These are phyloP conservation scores for Geosmithia flava DNA, from an alignment of 2,329 filamentous ascomycete genomes.

Conservation along the genomic window DNA sequence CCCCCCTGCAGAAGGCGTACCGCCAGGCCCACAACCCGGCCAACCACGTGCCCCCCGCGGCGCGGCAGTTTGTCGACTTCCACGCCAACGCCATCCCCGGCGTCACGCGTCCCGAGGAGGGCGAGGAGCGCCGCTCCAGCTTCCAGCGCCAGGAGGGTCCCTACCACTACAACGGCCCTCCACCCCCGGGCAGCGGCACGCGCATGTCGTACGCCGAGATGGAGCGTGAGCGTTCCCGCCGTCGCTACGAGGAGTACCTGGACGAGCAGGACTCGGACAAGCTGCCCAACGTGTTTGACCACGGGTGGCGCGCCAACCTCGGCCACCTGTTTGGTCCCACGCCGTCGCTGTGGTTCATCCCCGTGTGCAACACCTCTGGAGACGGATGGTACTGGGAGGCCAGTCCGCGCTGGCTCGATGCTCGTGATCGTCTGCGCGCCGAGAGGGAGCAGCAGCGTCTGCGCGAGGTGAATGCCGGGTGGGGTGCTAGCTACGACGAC, in stretches of 20 bases:
- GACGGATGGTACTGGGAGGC: slow-evolving; percentile 95
- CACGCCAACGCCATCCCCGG: slow-evolving; percentile 73
- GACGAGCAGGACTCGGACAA: slow-evolving; percentile 82
- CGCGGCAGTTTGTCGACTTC: slow-evolving; percentile 66
- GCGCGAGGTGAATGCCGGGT: slow-evolving; percentile 54
- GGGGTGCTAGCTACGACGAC: slow-evolving; percentile 33
- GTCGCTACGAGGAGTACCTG: slow-evolving; percentile 59
- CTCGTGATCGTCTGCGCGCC: slow-evolving; percentile 47
- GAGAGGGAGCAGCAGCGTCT: slow-evolving; percentile 48
- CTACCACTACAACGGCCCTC: too few relatives aligned
- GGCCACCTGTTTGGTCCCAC: slow-evolving; percentile 68
- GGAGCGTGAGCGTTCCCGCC: slow-evolving; percentile 40
- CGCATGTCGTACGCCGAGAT: slow-evolving; percentile 38
- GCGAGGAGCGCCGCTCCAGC: slow-evolving; percentile 42
- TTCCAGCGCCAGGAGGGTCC: slow-evolving; percentile 11
- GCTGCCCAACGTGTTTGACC: slow-evolving; percentile 86
- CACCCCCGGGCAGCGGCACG: slow-evolving; percentile 9
- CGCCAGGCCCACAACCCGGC: slow-evolving; percentile 44
- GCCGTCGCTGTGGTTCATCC: slow-evolving; percentile 64
- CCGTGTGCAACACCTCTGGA: slow-evolving; percentile 73
- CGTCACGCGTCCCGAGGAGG: slow-evolving; percentile 70
- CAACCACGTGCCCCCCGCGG: slow-evolving; percentile 37
- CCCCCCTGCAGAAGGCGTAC: slow-evolving; percentile 61
- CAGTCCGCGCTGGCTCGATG: slow-evolving; percentile 64
- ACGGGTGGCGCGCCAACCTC: slow-evolving; percentile 73